Evolutionary conservation across 352 stramenopile genomes (phyloP), one percentile per base, ranked within the genome.

Genomic region (Elongisporangium undulatum): DNA sequence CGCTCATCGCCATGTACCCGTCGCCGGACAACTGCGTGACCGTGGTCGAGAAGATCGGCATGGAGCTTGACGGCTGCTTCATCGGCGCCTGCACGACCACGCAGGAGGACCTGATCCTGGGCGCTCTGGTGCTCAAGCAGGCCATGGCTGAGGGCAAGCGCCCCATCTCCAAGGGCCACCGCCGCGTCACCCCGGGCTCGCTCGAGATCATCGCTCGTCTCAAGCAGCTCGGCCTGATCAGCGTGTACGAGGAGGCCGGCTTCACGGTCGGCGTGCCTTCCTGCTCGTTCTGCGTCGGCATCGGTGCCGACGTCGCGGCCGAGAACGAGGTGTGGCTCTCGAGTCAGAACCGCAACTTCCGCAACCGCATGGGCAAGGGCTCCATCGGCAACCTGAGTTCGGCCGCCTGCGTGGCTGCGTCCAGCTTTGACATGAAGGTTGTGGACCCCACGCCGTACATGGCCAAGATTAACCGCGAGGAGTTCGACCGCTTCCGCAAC

Each of bases 321-420:
- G 82, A 90, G 50, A 69, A 64, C 58, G 84, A 93, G 39, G 84
- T 93, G 55, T 93, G 84, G 84, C 77, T 93, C 21, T 87, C 74
- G 21, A 89, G 77, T 49, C 84, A 93, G 68, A 93, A 93, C 76
- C 82, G 84, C 54, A 93, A 93, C 75, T 93, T 90, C 64, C 82
- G 79, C 60, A 93, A 93, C 67, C 84, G 84, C 45, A 93, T 93
- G 84, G 84, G 84, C 61, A 86, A 77, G 56, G 84, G 84, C n/a
- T 87, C 77, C 8, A 90, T 93, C 39, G 84, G 79, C 12, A 89
- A 93, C 66, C 58, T 93, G 49, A 77, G 66, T 34, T 92, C 82
- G 34, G 84, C 84, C 8, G 79, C 79, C 13, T 71, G 75, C 22
- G 82, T 93, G 23, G 84, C 84, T 5, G 84, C 84, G 2, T 93